phyloP scores from a whole-genome alignment of 2,329 filamentous ascomycete species.

The Orbilia ellipsospora region DNA sequence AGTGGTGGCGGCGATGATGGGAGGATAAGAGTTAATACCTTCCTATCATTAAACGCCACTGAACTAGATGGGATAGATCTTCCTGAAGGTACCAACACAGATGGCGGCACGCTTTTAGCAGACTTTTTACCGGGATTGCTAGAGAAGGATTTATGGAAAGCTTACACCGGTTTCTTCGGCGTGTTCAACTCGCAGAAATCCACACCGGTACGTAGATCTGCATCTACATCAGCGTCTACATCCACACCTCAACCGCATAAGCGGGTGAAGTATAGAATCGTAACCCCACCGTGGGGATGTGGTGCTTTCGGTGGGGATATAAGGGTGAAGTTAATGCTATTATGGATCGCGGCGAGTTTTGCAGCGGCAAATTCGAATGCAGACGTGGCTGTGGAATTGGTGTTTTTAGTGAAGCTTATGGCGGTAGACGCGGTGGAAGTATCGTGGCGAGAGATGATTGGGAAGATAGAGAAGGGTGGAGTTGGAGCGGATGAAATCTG shows the following conservation, averaged over 20 bases:
- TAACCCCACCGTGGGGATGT: conserved; percentile 45
- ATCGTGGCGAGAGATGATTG: conserved; percentile 38
- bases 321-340: conserved; percentile 36
- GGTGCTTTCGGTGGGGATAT: conserved; percentile 52
- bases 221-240: too few relatives aligned
- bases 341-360: conserved; percentile 48
- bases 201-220: too few relatives aligned
- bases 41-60: conserved; percentile 38
- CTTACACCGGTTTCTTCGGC: conserved; percentile 41
- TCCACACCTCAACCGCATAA: background rate
- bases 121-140: conserved; percentile 40
- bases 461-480: conserved; percentile 17
- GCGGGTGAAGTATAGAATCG: conserved; percentile 19
- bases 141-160: conserved; percentile 48
- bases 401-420: conserved; percentile 46
- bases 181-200: conserved; percentile 11
- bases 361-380: conserved; percentile 13
- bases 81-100: background rate
- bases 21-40: conserved; percentile 28
- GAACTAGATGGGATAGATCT: conserved; percentile 36
- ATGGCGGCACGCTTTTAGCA: conserved; percentile 5
- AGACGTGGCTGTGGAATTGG: background rate
- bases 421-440: conserved; percentile 37
- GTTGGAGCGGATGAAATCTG: conserved; percentile 34
- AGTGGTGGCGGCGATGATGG: background rate